Evolutionary conservation across 805 yeast genomes (phyloP), one percentile per base, ranked within the genome.

Genomic region (Yamadazyma phyllophila): DNA sequence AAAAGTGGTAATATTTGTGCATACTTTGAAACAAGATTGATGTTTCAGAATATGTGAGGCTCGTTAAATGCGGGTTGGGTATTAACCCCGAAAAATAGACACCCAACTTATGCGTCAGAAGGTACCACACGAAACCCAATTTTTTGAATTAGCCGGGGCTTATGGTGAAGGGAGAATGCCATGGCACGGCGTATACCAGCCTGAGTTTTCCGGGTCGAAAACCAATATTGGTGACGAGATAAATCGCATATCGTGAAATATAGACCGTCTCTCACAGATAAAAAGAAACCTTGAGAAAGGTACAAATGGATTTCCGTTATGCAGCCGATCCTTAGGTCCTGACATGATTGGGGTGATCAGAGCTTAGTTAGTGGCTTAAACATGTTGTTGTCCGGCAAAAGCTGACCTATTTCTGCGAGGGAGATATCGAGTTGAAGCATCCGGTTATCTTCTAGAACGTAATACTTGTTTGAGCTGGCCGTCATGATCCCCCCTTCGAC

Each of bases 361-460:
- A 44, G 30, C 26, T 26, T 27, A 1, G 46, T 44, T 10, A 50
- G 41, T 8, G 44, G 46, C 39, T 43, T 45, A 12, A 44, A 44
- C 7, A 24, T 16, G 30, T 15, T 40, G 16, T 31, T 36, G 12
- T 62, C 66, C 11, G 53, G 57, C 3, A 66, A 45, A 36, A 62
- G 46, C 24, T 41, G 49, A n/a, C 74, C 65, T 26, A 82, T 54
- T 54, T 81, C 87, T 33, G 73, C 77, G 33, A 82, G 57, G 2
- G 77, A 70, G 9, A 80, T 60, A 45, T 80, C 83, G 33, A 78
- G 54, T 45, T 77, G 78, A 34, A 75, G 76, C 69, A 73, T 70
- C 53, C 76, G 72, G 44, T 74, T 67, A 45, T 77, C 81, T 39
- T 69, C 74, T 16, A 71, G 48, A 16, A 67, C 58, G 26, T 58